Conservation (phyloP, 2,329 filamentous ascomycete species). For the Alternaria triticimaculans region DNA sequence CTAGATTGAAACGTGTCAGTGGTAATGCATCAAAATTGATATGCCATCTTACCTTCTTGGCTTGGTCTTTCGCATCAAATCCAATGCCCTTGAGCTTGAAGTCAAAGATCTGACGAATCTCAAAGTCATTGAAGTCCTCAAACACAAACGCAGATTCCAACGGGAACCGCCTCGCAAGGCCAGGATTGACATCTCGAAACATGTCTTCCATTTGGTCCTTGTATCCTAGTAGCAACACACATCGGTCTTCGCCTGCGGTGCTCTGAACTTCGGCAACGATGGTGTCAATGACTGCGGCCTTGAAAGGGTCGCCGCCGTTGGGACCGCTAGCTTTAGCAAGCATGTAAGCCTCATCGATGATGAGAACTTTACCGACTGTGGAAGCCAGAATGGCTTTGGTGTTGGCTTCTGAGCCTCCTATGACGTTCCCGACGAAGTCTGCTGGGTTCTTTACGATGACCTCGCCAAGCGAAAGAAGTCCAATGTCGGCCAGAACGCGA, state of each 20-base stretch:
- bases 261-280: conserved; percentile 77
- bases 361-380: conserved; percentile 73
- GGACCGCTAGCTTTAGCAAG: conserved; percentile 56
- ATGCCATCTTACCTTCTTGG: conserved; percentile 42
- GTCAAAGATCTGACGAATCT: conserved; percentile 66
- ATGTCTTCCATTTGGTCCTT: conserved; percentile 72
- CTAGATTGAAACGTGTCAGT: not conserved
- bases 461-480: conserved; percentile 71
- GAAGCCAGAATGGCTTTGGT: conserved; percentile 75
- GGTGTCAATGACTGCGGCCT: conserved; percentile 72
- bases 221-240: conserved; percentile 75
- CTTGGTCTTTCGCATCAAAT: conserved; percentile 60
- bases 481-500: conserved; percentile 70
- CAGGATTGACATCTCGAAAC: conserved; percentile 77
- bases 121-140: conserved; percentile 68
- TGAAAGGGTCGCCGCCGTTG: conserved; percentile 58
- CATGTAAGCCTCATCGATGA: conserved; percentile 82
- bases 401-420: conserved; percentile 73
- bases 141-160: conserved; percentile 70
- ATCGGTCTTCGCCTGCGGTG: conserved; percentile 72
- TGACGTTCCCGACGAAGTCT: conserved; percentile 70
- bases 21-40: fast-evolving
- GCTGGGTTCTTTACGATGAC: conserved; percentile 75
- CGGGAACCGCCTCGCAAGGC: conserved; percentile 70
- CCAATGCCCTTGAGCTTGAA: conserved; percentile 66